Evolutionary conservation across 345 rosid genomes (phyloP).

Genomic region (Camelina laxa): DNA sequence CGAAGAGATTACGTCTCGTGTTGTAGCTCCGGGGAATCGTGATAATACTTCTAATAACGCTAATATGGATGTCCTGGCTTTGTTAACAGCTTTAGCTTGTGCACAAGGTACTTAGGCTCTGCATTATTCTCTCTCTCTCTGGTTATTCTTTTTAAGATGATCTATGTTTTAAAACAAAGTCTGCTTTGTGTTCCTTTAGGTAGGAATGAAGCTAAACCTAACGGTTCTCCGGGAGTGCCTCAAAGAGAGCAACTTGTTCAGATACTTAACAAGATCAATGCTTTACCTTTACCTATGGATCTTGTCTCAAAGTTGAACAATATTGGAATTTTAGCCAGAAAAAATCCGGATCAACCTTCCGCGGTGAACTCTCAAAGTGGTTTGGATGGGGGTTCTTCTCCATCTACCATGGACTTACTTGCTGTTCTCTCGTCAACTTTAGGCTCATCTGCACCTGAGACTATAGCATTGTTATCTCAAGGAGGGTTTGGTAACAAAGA

Average conservation of each 20-base stretch:
- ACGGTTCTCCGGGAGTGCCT: constrained; percentile 48
- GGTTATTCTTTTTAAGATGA: not conserved
- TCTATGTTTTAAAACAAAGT: constrained; percentile 26
- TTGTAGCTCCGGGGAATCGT: constrained; percentile 51
- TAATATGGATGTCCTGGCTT: constrained; percentile 62
- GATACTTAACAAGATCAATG: constrained; percentile 77
- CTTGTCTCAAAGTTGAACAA: constrained; percentile 63
- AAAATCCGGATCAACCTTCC: constrained; percentile 49
- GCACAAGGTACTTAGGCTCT: constrained; percentile 58
- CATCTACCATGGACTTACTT: constrained; percentile 73
- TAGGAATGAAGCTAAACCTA: constrained; percentile 52
- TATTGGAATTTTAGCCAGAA: constrained; percentile 51
- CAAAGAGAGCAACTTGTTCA: constrained; percentile 71
- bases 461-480: constrained; percentile 58
- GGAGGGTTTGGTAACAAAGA: constrained; percentile 64
- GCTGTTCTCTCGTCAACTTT: constrained; percentile 72
- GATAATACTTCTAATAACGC: constrained; percentile 43
- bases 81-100: constrained; percentile 66
- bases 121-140: constrained; percentile 4
- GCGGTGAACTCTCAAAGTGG: constrained; percentile 45
- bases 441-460: constrained; percentile 64
- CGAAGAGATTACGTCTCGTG: constrained; percentile 60
- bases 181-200: constrained; percentile 48
- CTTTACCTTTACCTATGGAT: constrained; percentile 72
- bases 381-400: constrained; percentile 50